A percentile compares a stretch with the other conserved stretches of the same genome.
These are phyloP conservation scores for Coemansia sp. DNA, from an alignment of 192 early-diverging fungal species.

Conservation along the genomic window DNA sequence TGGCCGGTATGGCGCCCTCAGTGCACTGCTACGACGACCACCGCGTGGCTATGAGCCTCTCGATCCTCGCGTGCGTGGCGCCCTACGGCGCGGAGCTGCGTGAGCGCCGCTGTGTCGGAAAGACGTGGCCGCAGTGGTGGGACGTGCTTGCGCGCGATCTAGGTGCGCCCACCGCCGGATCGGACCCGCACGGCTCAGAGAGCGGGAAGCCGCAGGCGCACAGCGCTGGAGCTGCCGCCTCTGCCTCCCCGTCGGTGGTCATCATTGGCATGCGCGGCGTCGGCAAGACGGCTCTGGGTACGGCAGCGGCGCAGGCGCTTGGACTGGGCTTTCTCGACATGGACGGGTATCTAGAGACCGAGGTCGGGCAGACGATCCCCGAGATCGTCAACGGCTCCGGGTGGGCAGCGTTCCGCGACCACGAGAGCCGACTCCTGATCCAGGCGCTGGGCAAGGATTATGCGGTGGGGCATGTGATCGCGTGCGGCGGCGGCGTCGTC, in stretches of 20 bases:
- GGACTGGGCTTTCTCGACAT: conserved; percentile 82
- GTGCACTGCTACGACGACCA: conserved; percentile 98
- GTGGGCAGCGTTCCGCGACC: conserved; percentile 85
- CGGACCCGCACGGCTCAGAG: conserved; percentile 13
- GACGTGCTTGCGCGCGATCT: conserved; percentile 84
- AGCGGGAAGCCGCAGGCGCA: conserved; percentile 2
- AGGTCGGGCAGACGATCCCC: conserved; percentile 70
- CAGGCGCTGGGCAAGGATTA: conserved; percentile 59
- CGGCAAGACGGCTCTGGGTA: conserved; percentile 89
- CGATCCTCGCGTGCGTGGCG: conserved; percentile 75
- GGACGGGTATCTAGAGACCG: conserved; percentile 78
- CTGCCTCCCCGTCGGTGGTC: conserved; percentile 60
- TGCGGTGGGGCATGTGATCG: conserved; percentile 68
- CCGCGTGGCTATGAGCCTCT: conserved; percentile 96
- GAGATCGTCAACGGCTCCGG: conserved; percentile 73
- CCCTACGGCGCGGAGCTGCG: conserved; percentile 72
- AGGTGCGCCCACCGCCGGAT: conserved; percentile 56
- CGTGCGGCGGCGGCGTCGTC: conserved; percentile 95
- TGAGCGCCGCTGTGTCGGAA: conserved; percentile 97
- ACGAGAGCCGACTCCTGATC: conserved; percentile 70
- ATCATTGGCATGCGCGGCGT: conserved; percentile 99
- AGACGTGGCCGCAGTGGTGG: conserved; percentile 99
- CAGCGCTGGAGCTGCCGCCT: conserved; percentile 11
- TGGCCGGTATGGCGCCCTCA: conserved; percentile 57
- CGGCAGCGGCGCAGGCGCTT: conserved; percentile 65